Conservation (phyloP, 768 basidiomycete genomes). For the Chlorophyllum brunneum region DNA sequence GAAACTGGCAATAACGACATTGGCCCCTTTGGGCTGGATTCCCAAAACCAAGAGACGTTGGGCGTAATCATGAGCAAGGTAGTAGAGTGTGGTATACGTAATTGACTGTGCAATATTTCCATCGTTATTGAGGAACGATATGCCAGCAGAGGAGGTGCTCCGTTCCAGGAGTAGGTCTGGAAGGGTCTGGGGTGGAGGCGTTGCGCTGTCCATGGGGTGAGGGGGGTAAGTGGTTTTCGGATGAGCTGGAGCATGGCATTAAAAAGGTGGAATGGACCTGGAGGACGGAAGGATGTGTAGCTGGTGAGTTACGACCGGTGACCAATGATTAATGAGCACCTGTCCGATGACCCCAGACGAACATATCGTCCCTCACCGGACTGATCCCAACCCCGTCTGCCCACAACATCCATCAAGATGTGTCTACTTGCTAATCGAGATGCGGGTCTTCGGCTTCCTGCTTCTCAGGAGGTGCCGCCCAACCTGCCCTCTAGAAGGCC, state of each 20-base stretch:
- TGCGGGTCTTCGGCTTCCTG: too few relatives aligned
- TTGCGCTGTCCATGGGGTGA: background rate
- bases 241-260: background rate
- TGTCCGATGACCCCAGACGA: too few relatives aligned
- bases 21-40: background rate
- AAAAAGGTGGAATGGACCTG: too few relatives aligned
- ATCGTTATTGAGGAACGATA: conserved; percentile 7
- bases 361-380: too few relatives aligned
- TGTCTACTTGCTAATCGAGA: too few relatives aligned
- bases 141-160: background rate
- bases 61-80: conserved; percentile 2
- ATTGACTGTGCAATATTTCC: background rate
- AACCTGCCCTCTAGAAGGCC: too few relatives aligned
- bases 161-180: conserved; percentile 1
- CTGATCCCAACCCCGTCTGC: too few relatives aligned
- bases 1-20: conserved; percentile 6
- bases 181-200: background rate
- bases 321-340: too few relatives aligned
- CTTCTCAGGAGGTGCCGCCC: too few relatives aligned
- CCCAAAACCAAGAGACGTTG: conserved; percentile 2
- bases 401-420: too few relatives aligned
- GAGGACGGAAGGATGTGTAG: too few relatives aligned
- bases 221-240: background rate
- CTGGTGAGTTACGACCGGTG: too few relatives aligned
- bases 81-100: background rate